Base-by-base conservation (phyloP, 2,329 filamentous ascomycete species). In the Zalaria obscura region DNA sequence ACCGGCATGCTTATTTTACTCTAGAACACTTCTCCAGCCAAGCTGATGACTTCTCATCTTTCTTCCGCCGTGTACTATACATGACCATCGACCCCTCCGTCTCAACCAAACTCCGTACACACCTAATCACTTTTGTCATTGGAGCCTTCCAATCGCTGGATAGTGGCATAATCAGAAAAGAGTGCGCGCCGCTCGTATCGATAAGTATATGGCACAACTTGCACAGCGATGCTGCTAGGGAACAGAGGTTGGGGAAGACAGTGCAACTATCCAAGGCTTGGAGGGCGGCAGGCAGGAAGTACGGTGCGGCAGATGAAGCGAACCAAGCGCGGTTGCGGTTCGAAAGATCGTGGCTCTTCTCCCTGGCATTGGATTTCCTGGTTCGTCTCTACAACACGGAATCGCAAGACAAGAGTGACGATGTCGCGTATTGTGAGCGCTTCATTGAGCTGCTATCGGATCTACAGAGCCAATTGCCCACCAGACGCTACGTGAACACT, bases 121-220 rank as follows among this genome's bases (percentile, higher is more conserved):
- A 93, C 40, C 74, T 96, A n/a, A 68, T 98, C 25, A 82, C 76
- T 25, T 96, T 96, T 61, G 72, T 96, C 47, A 93, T 93, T 39
- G 77, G 80, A 50, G 84, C 89, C 31, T 98, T 95, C 57, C 88
- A 96, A 60, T 95, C 87, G 37, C 70, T 98, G 28, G 93, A 98
- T 59, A 88, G 79, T 56, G 75, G 76, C 32, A 75, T 93, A 42
- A 83, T 98, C 39, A 80, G 91, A 47, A 96, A 95, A 60, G 91
- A 98, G 67, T 96, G 91, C 61, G 91, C 89, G 5, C 86, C 93
- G 2, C 68, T 98, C 40, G 89, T 98, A 18, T 91, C 87, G 8
- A 94, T 98, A 52, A 81, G 84, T 1, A 86, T 91, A 52, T 98
- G 91, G 91, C 85, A 96, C 55, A 93, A 94, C 56, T 66, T 98